Conservation (phyloP, 2,329 filamentous ascomycete species). For the Clarireedia monteithiana region DNA sequence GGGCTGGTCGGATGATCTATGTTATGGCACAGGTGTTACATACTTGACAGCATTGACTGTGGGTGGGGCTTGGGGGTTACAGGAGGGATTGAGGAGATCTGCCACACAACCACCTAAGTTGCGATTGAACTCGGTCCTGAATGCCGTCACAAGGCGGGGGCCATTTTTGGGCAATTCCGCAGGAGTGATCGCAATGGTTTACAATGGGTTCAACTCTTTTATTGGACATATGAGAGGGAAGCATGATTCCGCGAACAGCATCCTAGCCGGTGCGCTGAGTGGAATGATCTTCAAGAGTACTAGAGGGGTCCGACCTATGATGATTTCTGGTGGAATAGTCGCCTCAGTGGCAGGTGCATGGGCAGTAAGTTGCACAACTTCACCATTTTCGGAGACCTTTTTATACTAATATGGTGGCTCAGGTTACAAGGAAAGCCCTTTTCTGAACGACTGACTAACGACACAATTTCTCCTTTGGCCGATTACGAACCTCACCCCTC, state of each 20-base stretch:
- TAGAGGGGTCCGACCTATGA: constrained; percentile 80
- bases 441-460: constrained; percentile 31
- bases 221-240: constrained; percentile 74
- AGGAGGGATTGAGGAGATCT: constrained; percentile 80
- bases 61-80: constrained; percentile 86
- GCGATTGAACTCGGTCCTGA: constrained; percentile 87
- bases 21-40: constrained; percentile 92
- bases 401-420: constrained; percentile 16
- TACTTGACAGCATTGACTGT: constrained; percentile 81
- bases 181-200: constrained; percentile 90
- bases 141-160: constrained; percentile 85
- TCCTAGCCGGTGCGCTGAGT: constrained; percentile 76
- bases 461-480: not conserved
- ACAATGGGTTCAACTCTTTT: constrained; percentile 86
- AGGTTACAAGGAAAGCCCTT: constrained; percentile 44
- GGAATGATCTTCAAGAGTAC: constrained; percentile 98
- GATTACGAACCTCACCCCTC: constrained; percentile 1
- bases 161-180: constrained; percentile 96
- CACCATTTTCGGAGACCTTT: not conserved
- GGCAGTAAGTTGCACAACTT: constrained; percentile 60
- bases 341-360: constrained; percentile 77
- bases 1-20: constrained; percentile 96
- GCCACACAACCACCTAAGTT: constrained; percentile 76
- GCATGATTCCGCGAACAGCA: constrained; percentile 85
- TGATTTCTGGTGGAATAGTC: constrained; percentile 88